These are phyloP conservation scores for Ganoderma sinense DNA, from an alignment of 1,284 basidiomycete species.

Conservation along the genomic window DNA sequence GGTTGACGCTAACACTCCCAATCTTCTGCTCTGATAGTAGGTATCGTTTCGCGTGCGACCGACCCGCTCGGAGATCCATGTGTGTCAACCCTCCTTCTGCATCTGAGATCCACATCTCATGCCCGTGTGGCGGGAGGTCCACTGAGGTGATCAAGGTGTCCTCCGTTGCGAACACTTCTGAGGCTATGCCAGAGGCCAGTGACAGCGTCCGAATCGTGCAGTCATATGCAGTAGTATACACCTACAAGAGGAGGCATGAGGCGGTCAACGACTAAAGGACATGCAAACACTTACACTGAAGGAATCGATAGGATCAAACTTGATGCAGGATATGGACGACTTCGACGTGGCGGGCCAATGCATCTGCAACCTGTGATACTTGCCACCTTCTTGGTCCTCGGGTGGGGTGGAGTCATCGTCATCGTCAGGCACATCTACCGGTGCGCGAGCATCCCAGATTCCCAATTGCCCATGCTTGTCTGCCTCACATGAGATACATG, in stretches of 20 bases:
- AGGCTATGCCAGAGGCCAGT: conserved; percentile 71
- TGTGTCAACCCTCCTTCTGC: conserved; percentile 71
- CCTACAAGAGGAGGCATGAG: conserved; percentile 46
- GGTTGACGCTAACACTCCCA: conserved; percentile 79
- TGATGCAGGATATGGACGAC: conserved; percentile 79
- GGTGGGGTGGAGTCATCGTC: conserved; percentile 56
- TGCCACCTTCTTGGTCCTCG: conserved; percentile 65
- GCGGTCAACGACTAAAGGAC: neutral
- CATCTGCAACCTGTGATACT: conserved; percentile 78
- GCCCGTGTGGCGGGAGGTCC: conserved; percentile 68
- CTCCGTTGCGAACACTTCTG: conserved; percentile 68
- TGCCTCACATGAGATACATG: conserved; percentile 34
- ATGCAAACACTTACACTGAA: conserved; percentile 60
- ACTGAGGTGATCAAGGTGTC: conserved; percentile 69
- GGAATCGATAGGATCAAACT: conserved; percentile 74
- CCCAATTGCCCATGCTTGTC: conserved; percentile 83
- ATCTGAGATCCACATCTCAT: conserved; percentile 86
- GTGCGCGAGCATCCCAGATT: conserved; percentile 82
- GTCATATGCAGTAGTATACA: conserved; percentile 83
- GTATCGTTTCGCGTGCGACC: conserved; percentile 64
- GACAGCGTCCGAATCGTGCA: conserved; percentile 76
- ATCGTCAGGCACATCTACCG: conserved; percentile 69
- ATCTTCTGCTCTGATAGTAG: conserved; percentile 75
- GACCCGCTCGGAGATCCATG: conserved; percentile 72
- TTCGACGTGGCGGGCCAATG: conserved; percentile 84